Base-by-base conservation (phyloP, 1,139 yeast species). In the Magnusiomyces starmeri region DNA sequence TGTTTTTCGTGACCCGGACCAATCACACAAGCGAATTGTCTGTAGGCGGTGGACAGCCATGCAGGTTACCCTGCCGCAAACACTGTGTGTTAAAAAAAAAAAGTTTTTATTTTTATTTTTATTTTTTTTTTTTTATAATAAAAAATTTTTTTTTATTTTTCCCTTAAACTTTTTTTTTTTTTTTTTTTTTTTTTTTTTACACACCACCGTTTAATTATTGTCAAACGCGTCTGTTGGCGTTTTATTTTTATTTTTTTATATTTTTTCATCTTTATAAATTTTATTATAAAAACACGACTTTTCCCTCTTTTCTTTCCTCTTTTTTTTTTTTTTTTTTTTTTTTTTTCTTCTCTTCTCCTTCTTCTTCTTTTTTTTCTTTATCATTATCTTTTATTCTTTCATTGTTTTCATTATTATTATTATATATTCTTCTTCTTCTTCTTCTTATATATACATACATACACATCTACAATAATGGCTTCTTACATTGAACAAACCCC, bases 401-500 rank as follows among this genome's bases (percentile, higher is more conserved):
- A 32, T 27, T 32, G 34, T n/a, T n/a, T n/a, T n/a, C n/a, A n/a
- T n/a, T n/a, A n/a, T n/a, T n/a, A n/a, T n/a, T n/a, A 41, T 12
- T 40, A 18, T 14, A 27, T 26, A 6, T n/a, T 35, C 24, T 42
- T 14, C 16, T 41, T 18, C 21, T 12, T 12, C 14, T 18, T 8
- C 22, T 39, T n/a, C 46, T 34, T 42, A 37, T 35, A 20, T 35
- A 37, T 12, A 44, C 52, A 29, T 39, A 32, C 48, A 42, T 25
- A 18, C 44, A 46, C 24, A 16, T 43, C n/a, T 40, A 37, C 39
- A 21, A 52, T 45, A 18, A 53, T 51, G 53, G 49, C 56, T 43
- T 56, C 58, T 49, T 18, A 16, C 25, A 60, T 65, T 40, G 65
- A 65, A 37, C 65, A 64, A 53, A 70, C 73, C 45, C 74, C 73